These are phyloP conservation scores for Rhodamnia rubescens DNA, from an alignment of 345 rosid species.

Conservation along the genomic window DNA sequence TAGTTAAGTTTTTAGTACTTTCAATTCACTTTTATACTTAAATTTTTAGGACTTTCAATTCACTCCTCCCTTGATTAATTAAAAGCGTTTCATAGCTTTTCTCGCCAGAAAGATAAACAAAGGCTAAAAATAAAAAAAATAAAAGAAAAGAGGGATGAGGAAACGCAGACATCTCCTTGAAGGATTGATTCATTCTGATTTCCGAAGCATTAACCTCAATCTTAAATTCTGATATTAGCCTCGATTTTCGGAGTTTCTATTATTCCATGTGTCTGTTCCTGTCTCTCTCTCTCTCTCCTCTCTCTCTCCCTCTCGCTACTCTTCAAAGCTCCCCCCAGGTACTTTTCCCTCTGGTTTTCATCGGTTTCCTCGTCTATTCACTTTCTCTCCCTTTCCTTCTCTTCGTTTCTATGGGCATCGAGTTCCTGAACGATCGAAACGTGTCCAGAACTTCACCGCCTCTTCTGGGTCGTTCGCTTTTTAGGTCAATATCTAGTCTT, in stretches of 20 bases:
- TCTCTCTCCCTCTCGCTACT: background rate
- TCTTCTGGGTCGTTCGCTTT: background rate
- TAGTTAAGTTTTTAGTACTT: too few species aligned
- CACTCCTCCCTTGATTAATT: too few species aligned
- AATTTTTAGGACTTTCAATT: too few species aligned
- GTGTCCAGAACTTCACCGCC: background rate
- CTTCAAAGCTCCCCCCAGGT: background rate
- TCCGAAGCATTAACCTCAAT: background rate
- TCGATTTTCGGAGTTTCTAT: background rate
- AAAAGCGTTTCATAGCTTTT: background rate
- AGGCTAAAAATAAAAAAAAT: background rate
- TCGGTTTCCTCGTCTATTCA: background rate
- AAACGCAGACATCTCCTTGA: background rate
- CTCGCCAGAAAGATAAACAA: background rate
- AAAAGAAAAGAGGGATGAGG: background rate
- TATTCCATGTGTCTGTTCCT: background rate
- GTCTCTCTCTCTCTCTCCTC: background rate
- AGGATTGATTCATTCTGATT: background rate
- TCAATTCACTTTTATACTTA: too few species aligned
- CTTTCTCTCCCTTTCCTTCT: background rate
- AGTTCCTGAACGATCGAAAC: background rate
- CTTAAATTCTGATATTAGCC: background rate
- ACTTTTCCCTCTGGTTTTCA: background rate
- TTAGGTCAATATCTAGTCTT: background rate
- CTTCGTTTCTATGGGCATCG: background rate